Evolutionary conservation across 2,329 filamentous ascomycete species (phyloP), one percentile per base, ranked within the genome.

Genomic region (Ophiostoma montium): DNA sequence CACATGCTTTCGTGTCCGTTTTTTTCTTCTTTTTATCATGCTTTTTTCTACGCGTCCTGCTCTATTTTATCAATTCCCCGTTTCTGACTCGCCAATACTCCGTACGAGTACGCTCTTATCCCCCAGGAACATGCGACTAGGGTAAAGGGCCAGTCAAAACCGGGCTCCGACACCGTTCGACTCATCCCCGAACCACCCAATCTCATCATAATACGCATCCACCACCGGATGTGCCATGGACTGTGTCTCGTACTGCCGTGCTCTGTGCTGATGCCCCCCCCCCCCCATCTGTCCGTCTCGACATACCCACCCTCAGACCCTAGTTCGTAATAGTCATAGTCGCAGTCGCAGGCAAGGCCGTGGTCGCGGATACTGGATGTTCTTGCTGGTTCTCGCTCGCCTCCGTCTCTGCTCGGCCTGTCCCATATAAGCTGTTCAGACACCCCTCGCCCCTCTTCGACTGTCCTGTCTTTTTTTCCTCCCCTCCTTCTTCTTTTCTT

Each of bases 401-500:
- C 23, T 39, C 46, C 27, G 23, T 48, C 23, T 43, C 41, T 23
- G 23, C 12, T 31, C 41, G 27, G 19, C 3, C 27, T 32, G 11
- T 35, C 16, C 31, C 38, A 51, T 53, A 56, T 56, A 54, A 54
- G 51, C 51, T 42, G 18, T 42, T 41, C 47, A 8, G 38, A 11
- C 36, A 39, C 19, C 47, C 51, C 31, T n/a, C 35, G 35, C 35
- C 42, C 23, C 41, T 33, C 18, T 35, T 41, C 23, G 33, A 48
- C 27, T 59, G 54, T 52, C 32, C 45, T 33, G 49, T 53, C 19
- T 41, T 43, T 23, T 35, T 47, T 18, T 21, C n/a, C 38, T 56
- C 56, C 59, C 59, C 60, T 58, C 27, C 16, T 41, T 47, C 50
- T 48, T 41, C 33, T 44, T 32, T n/a, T 36, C n/a, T 49, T 49